Evolutionary conservation across 768 basidiomycete species (phyloP), one percentile per base, ranked within the genome.

Genomic region (Hirschioporus abietinus): DNA sequence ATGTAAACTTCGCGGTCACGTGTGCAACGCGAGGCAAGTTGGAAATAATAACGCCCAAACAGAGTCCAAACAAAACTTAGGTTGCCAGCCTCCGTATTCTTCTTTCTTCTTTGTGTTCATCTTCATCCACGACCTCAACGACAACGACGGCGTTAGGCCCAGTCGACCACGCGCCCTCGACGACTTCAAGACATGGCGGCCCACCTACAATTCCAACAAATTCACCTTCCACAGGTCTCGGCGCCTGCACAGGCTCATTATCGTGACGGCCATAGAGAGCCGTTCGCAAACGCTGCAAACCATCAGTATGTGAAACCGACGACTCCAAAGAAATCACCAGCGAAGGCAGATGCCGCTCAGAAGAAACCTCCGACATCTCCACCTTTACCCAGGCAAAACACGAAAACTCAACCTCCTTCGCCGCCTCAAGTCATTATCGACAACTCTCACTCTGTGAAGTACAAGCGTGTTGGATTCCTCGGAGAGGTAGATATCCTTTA

Each of bases 311-410:
- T 52, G 42, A 52, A 70, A 34, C 73, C 69, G 24, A 70, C 75
- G 3, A 72, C 80, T 0, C 69, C 72, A 4, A 78, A 79, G 7
- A 79, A 79, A 66, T 77, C 74, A 52, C 78, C 75, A 5, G 78
- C 82, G 52, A 76, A 72, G 60, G 12, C 20, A 20, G 42, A 52
- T 15, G 79, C 79, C 63, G 25, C 60, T 17, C 60, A 61, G 23
- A 77, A 79, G 69, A 74, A 78, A 60, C 68, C 70, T 5, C 79
- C 84, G 0, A 63, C 77, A 0, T 88, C 87, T 7, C 89, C 91
- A 1, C 92, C 92, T 9, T 75, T 94, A 18, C 88, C 89, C 36
- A 83, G 91, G 66, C 92, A 93, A 80, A 94, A 92, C 76, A 89
- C 83, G 71, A 93, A 92, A 77, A 88, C 89, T 1, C 82, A 87